A percentile compares a stretch with the other conserved stretches of the same genome.
phyloP scores from a whole-genome alignment of 164 flowering plant species.

The Stephania cephalantha region DNA sequence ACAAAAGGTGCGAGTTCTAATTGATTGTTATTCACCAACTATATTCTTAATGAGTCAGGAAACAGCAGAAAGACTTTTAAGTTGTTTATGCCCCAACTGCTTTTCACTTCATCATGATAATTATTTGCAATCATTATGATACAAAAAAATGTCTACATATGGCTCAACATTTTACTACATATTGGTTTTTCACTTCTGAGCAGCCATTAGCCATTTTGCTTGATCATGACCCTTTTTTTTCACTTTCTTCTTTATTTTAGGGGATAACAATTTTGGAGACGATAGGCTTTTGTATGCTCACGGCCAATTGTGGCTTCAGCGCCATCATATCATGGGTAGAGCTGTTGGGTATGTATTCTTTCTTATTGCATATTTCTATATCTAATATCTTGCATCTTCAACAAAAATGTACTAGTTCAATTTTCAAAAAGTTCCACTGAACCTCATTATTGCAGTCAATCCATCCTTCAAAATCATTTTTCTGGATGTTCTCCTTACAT shows the following conservation, averaged over 20 bases:
- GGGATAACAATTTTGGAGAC: constrained; percentile 62
- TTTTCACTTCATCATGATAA: neutral
- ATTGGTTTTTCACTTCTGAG: neutral
- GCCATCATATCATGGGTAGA: constrained; percentile 70
- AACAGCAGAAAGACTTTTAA: neutral
- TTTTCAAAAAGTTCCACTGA: neutral
- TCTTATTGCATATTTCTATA: neutral
- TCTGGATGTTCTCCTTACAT: neutral
- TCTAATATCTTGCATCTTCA: neutral
- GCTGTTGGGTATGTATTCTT: constrained; percentile 54
- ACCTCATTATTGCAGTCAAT: neutral
- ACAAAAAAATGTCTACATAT: neutral
- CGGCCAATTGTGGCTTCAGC: constrained; percentile 68
- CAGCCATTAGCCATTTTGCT: neutral
- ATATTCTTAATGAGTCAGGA: too few species aligned
- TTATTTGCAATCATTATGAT: neutral
- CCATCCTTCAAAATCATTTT: constrained; percentile 1
- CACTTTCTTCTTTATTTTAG: constrained; percentile 22
- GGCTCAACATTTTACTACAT: neutral
- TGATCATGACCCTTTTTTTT: neutral
- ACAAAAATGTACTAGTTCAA: neutral
- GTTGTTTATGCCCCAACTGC: neutral
- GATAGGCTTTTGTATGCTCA: constrained; percentile 65
- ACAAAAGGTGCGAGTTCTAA: constrained; percentile 50
- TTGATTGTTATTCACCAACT: neutral